phyloP scores from a whole-genome alignment of 1,284 basidiomycete species.

The Fomitopsis pinicola region DNA sequence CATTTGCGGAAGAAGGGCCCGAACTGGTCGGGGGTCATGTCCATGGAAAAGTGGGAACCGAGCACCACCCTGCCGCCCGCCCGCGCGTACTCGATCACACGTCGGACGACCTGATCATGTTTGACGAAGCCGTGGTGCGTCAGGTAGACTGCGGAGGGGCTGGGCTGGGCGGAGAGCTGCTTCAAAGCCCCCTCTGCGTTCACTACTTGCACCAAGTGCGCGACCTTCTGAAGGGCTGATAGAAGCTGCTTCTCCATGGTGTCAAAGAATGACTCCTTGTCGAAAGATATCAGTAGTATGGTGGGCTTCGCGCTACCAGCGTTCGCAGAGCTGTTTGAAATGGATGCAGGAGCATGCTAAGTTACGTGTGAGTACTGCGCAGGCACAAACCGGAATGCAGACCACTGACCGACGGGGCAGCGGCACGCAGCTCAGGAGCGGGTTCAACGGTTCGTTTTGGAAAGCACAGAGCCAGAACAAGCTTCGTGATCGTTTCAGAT shows the following conservation, averaged over 20 bases:
- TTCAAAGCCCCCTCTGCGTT: neutral
- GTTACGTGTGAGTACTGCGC: neutral
- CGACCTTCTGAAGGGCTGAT: constrained; percentile 8
- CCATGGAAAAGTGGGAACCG: constrained; percentile 13
- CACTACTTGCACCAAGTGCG: constrained; percentile 2
- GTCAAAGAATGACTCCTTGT: constrained; percentile 6
- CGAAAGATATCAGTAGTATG: constrained; percentile 13
- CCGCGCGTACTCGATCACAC: constrained; percentile 10
- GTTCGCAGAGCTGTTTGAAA: neutral
- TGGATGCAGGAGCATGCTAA: neutral
- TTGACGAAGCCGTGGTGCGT: constrained; percentile 9
- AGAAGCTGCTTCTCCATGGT: constrained; percentile 11
- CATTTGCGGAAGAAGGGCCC: constrained; percentile 11
- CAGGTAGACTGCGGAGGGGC: constrained; percentile 11
- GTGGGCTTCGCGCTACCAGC: neutral
- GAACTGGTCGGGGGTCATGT: neutral
- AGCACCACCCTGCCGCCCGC: constrained; percentile 13
- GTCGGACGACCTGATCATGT: neutral
- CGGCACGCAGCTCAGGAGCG: neutral
- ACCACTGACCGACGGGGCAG: no score
- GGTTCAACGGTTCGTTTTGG: neutral
- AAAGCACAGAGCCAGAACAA: neutral
- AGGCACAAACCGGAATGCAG: neutral
- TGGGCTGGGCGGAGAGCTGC: constrained; percentile 6
- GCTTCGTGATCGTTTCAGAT: neutral